phyloP scores from a whole-genome alignment of 1,284 basidiomycete species.

The Puccinia horiana region DNA sequence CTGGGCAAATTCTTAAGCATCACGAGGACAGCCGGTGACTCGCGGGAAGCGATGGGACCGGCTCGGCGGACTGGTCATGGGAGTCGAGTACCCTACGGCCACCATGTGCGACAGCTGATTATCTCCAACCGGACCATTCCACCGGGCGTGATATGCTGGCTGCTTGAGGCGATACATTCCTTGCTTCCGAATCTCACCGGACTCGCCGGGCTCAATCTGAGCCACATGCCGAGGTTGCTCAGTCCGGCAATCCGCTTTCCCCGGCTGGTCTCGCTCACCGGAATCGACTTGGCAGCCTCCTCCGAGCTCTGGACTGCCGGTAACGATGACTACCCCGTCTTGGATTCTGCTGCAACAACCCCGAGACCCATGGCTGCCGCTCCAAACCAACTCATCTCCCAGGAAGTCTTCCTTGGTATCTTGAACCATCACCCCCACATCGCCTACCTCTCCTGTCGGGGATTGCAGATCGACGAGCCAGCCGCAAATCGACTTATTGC shows the following conservation, averaged over 20 bases:
- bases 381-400: not conserved
- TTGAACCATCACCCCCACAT: constrained; percentile 45
- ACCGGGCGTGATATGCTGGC: not conserved
- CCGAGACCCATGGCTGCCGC: not conserved
- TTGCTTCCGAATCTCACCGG: constrained; percentile 34
- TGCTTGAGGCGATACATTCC: constrained; percentile 35
- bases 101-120: constrained; percentile 37
- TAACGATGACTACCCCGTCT: not conserved
- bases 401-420: constrained; percentile 41
- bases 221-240: constrained; percentile 23
- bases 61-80: not conserved
- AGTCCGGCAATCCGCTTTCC: constrained; percentile 42
- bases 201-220: constrained; percentile 21
- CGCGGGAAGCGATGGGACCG: not conserved
- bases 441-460: constrained; percentile 37
- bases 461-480: constrained; percentile 1
- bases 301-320: constrained; percentile 14
- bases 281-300: not conserved
- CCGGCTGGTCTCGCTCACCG: constrained; percentile 22
- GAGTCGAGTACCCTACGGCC: constrained; percentile 9
- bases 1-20: constrained; percentile 1
- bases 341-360: not conserved
- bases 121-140: constrained; percentile 18
- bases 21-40: not conserved
- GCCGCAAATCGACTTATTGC: constrained; percentile 19